A percentile compares a stretch with the other conserved stretches of the same genome.
Conservation (phyloP, 352 stramenopile species). For the Globisporangium echinulatum region DNA sequence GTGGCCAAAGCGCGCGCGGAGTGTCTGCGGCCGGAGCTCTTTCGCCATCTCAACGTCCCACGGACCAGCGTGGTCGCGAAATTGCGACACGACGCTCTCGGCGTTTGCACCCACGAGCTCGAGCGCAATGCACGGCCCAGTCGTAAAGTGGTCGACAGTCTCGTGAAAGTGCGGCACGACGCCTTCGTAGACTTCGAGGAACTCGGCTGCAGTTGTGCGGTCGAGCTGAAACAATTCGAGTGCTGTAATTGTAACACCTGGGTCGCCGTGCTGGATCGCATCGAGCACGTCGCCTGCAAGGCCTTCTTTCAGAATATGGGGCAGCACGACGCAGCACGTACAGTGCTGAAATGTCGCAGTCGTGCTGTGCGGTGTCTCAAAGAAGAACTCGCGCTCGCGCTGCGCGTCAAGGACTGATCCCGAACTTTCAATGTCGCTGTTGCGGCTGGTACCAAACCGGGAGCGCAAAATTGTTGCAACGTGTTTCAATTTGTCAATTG, state of each 20-base stretch:
- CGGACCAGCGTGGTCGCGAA: slow-evolving; percentile 81
- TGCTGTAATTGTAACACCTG: slow-evolving; percentile 75
- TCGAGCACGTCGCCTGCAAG: slow-evolving; percentile 77
- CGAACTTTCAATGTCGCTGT: slow-evolving; percentile 42
- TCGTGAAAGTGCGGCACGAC: slow-evolving; percentile 91
- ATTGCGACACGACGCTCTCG: slow-evolving; percentile 52
- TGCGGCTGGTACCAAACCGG: slow-evolving; percentile 33
- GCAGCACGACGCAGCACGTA: slow-evolving; percentile 90
- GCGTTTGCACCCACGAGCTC: slow-evolving; percentile 72
- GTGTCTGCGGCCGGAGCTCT: slow-evolving; percentile 83
- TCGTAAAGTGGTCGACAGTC: slow-evolving; percentile 86
- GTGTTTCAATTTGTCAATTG: slow-evolving; percentile 56
- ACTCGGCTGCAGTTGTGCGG: slow-evolving; percentile 83
- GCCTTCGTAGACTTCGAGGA: slow-evolving; percentile 88
- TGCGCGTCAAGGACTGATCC: slow-evolving; percentile 45
- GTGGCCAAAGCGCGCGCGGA: slow-evolving; percentile 86
- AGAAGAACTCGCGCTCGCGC: slow-evolving; percentile 54
- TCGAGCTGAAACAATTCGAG: slow-evolving; percentile 89
- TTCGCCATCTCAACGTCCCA: slow-evolving; percentile 92
- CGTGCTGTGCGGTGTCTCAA: slow-evolving; percentile 36
- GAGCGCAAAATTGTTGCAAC: slow-evolving; percentile 34
- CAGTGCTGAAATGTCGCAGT: slow-evolving; percentile 85
- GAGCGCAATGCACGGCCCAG: slow-evolving; percentile 85
- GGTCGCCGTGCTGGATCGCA: slow-evolving; percentile 56
- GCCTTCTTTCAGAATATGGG: slow-evolving; percentile 88